Evolutionary conservation across 2,329 filamentous ascomycete genomes (phyloP), one percentile per base, ranked within the genome.

Genomic region (Colletotrichum tabaci): DNA sequence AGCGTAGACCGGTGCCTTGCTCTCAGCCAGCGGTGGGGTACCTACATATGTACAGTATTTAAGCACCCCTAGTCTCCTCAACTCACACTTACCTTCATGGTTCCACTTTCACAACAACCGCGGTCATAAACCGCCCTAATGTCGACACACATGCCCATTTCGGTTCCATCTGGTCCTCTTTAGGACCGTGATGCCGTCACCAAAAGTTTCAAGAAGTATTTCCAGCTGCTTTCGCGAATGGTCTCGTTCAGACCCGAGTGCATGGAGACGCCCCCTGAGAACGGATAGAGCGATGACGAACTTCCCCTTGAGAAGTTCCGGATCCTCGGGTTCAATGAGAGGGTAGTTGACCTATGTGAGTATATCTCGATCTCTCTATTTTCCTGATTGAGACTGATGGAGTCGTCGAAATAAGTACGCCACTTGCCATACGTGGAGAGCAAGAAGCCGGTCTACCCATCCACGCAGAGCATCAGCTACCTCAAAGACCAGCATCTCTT

Each of bases 31-130:
- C 2, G 23, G 23, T 26, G 23, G 23, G 23, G 3, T 26, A 26
- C 23, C 23, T 26, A 26, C 23, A 26, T 26, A 26, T 1, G 3
- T 26, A 26, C 3, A 26, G 23, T 26, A 26, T 26, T 26, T 3
- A 52, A 52, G 47, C n/a, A 50, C 47, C 47, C 47, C n/a, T 50
- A 50, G n/a, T 50, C n/a, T 50, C 47, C n/a, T 7, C n/a, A 6
- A 50, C 47, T 50, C 47, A 52, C 49, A 52, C 21, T 52, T 52
- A 15, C 21, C 21, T 30, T 26, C 21, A 4, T 23, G 79, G 21
- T 52, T 52, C 21, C 21, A 52, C 49, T 52, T 52, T 26, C 1
- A 52, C 49, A 26, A 26, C 23, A 52, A 26, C 21, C 23, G 21
- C 21, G 15, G 6, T 52, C 49, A 26, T 30, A 26, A 30, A 52